Conservation (phyloP, 2,329 filamentous ascomycete genomes). For the Cyclaneusma minus region DNA sequence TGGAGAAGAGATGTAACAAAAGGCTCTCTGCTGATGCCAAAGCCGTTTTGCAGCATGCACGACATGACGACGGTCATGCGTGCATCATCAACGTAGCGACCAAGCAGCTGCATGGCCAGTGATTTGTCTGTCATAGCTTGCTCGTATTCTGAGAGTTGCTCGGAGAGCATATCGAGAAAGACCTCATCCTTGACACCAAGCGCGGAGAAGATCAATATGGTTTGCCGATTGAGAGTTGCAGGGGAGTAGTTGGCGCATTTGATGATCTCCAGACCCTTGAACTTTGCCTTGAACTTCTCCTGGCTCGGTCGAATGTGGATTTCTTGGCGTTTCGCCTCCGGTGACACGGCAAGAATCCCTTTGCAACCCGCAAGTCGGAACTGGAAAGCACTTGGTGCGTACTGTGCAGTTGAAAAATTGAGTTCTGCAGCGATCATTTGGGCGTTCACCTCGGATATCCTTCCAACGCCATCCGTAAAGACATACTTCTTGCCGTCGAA, state of each 20-base stretch:
- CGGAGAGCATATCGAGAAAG: conserved; percentile 51
- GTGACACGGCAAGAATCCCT: conserved; percentile 67
- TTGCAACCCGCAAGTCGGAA: conserved; percentile 90
- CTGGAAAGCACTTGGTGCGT: conserved; percentile 69
- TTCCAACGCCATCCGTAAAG: conserved; percentile 89
- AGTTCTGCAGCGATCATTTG: conserved; percentile 59
- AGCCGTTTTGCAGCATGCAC: conserved; percentile 63
- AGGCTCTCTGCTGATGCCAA: conserved; percentile 60
- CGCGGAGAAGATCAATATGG: conserved; percentile 69
- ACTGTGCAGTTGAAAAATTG: conserved; percentile 34
- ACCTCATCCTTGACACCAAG: conserved; percentile 54
- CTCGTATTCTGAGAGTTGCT: conserved; percentile 54
- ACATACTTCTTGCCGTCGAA: conserved; percentile 51
- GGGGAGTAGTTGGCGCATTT: conserved; percentile 60
- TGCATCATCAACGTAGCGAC: conserved; percentile 71
- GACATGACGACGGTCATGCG: conserved; percentile 62
- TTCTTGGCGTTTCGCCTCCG: conserved; percentile 47
- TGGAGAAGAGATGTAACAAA: conserved; percentile 67
- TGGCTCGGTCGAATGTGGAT: conserved; percentile 75
- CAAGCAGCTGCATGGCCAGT: conserved; percentile 52
- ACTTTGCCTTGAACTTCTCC: conserved; percentile 63
- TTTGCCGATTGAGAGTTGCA: conserved; percentile 77
- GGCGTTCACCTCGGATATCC: conserved; percentile 69
- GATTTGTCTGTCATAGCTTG: conserved; percentile 49
- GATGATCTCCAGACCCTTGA: conserved; percentile 71